Base-by-base conservation (phyloP, 2,329 filamentous ascomycete genomes). In the Macrophomina tecta region DNA sequence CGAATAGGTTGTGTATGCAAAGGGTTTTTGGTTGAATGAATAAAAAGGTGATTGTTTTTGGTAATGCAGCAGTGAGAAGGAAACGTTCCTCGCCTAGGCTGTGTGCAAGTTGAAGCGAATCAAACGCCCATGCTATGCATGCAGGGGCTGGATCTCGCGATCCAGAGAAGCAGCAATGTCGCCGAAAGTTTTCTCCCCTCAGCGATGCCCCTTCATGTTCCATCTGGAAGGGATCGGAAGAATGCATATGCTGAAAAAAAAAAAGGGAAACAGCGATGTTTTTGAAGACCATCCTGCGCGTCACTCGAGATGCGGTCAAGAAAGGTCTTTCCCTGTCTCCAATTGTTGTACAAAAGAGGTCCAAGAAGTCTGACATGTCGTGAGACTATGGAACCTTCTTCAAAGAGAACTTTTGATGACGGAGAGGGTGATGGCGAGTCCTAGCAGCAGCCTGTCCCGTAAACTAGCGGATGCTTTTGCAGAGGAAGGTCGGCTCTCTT, bases 341-440 rank as follows among this genome's bases (percentile, higher is more conserved):
- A 62, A 49, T 30, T 62, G 58, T 62, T 62, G 32, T 62, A 62
- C 58, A 62, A 49, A 23, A 62, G 45, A 49, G 30, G 49, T 62
- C 58, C 58, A 62, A 48, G 23, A 23, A 38, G 45, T 18, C 58
- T 32, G 45, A n/a, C 18, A 49, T 5, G 42, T 4, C 5, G 42
- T 49, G 28, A 49, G 45, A 49, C 45, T 40, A 30, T 12, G 8
- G 32, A 16, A 49, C n/a, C 58, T 28, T 45, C 23, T 55, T 38
- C 28, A 62, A 38, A 38, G 32, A 60, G 45, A 9, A 36, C 58
- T 60, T 60, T 58, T 60, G 40, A 30, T 60, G 55, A 46, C 23
- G n/a, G 14, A 49, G 58, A 62, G 58, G 16, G 5, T 18, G 8
- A 45, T 49, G 32, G 45, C 58, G 58, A 49, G 45, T 49, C 58